These are phyloP conservation scores for Luffa aegyptiaca DNA, from an alignment of 306 rosid species.

Conservation along the genomic window DNA sequence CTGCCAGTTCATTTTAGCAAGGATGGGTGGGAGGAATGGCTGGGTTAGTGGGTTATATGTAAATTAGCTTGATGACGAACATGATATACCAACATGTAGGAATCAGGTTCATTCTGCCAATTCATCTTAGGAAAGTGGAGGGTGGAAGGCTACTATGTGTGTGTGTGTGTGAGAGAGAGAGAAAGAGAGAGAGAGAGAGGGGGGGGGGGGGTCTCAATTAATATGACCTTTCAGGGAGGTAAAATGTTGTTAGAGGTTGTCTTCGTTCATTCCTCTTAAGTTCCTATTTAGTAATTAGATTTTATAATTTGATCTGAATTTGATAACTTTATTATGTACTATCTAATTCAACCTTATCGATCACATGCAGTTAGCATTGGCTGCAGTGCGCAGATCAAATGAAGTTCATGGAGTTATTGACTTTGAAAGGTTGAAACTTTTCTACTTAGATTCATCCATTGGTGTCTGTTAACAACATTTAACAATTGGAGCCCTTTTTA, in stretches of 20 bases:
- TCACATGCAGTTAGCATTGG: conserved; percentile 64
- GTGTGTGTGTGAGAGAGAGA: not conserved
- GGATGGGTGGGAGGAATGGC: not conserved
- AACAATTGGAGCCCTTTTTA: not conserved
- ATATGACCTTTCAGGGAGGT: not conserved
- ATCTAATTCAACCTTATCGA: conserved; percentile 7
- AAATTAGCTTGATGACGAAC: not conserved
- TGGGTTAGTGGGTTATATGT: not conserved
- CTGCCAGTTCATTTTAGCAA: not conserved
- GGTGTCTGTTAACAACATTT: not conserved
- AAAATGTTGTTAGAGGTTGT: not conserved
- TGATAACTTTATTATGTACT: not conserved
- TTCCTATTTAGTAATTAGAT: not conserved
- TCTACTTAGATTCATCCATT: not conserved
- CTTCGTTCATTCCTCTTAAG: not conserved
- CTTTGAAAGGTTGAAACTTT: conserved; percentile 49
- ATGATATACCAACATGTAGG: not conserved
- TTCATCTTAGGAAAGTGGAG: not conserved
- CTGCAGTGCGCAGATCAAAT: conserved; percentile 66
- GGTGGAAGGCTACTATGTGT: not conserved
- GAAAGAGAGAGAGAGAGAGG: too few species aligned
- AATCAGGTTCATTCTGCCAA: not conserved
- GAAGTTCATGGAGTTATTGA: conserved; percentile 46
- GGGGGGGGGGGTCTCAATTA: not conserved
- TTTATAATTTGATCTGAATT: not conserved